A percentile compares a stretch with the other conserved stretches of the same genome.
These are phyloP conservation scores for Chimonanthus praecox DNA, from an alignment of 164 flowering plant genomes.

Conservation along the genomic window DNA sequence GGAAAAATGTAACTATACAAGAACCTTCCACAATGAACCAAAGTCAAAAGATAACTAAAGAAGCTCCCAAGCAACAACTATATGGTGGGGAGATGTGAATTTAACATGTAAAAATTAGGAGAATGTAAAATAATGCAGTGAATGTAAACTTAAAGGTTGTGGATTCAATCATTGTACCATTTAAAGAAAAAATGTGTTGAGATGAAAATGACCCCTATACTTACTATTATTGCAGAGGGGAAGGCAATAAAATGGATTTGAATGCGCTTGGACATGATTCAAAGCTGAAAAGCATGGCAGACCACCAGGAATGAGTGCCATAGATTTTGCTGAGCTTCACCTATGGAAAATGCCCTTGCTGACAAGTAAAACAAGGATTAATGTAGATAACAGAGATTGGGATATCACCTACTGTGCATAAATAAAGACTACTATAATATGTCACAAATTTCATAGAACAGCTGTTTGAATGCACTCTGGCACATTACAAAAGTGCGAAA, in stretches of 20 bases:
- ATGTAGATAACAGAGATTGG: no score
- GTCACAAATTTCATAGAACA: no score
- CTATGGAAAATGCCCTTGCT: background rate
- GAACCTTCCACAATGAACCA: background rate
- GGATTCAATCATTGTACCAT: no score
- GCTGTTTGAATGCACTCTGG: no score
- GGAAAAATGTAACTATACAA: background rate
- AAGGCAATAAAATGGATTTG: slow-evolving; percentile 13
- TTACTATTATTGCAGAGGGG: slow-evolving; percentile 21
- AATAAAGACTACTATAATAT: no score
- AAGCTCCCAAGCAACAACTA: background rate
- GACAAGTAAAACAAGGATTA: no score
- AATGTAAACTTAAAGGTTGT: no score
- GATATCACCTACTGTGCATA: no score
- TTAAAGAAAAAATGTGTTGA: no score
- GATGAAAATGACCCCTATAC: background rate
- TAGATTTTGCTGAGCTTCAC: background rate
- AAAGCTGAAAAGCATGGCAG: slow-evolving; percentile 26
- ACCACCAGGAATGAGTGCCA: slow-evolving; percentile 19
- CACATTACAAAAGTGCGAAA: no score
- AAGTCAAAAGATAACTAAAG: background rate
- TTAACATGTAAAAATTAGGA: background rate
- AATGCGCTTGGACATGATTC: slow-evolving; percentile 25
- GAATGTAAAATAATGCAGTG: no score
- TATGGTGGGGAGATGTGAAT: background rate